Evolutionary conservation across 805 yeast species (phyloP), one percentile per base, ranked within the genome.

Genomic region (Candida germanica): DNA sequence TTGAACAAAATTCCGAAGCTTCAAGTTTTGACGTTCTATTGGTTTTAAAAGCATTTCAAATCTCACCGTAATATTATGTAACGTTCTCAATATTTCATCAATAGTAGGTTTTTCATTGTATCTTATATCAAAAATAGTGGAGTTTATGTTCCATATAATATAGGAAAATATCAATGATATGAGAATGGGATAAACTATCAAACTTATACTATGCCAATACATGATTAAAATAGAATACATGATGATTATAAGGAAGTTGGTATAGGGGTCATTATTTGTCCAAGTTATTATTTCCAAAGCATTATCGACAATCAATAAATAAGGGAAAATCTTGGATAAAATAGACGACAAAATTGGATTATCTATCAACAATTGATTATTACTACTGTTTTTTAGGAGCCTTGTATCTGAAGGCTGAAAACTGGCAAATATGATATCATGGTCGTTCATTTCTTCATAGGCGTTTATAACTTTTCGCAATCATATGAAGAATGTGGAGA

Each of bases 201-300:
- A 39, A 17, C 66, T 52, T 16, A 70, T 39, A 7, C 49, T 25
- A 4, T 53, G 39, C 80, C 80, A 75, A 43, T 72, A 64, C 47
- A 64, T 44, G 10, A 73, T 65, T 1, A 66, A 20, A 21, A 62
- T 54, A 9, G 69, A 58, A 43, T 66, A 70, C 1, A 50, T 41
- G 4, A 65, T 64, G 21, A 73, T 56, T 1, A 66, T 24, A 5
- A 75, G 48, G 38, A 73, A 64, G 45, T 74, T 76, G 40, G 59
- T 59, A 44, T 70, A 73, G 7, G 70, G 66, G 36, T 73, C 74
- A 4, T 63, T 70, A 40, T 73, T 73, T 1, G 82, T 75, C 82
- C 82, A 76, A 1, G 80, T 74, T 14, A 74, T 41, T 10, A 71
- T 51, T 25, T 71, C 71, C 12, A 76, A 50, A 5, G 65, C 37